A percentile compares a stretch with the other conserved stretches of the same genome.
These are phyloP conservation scores for Effrenium voratum DNA, from an alignment of 73 alveolate species.

Conservation along the genomic window DNA sequence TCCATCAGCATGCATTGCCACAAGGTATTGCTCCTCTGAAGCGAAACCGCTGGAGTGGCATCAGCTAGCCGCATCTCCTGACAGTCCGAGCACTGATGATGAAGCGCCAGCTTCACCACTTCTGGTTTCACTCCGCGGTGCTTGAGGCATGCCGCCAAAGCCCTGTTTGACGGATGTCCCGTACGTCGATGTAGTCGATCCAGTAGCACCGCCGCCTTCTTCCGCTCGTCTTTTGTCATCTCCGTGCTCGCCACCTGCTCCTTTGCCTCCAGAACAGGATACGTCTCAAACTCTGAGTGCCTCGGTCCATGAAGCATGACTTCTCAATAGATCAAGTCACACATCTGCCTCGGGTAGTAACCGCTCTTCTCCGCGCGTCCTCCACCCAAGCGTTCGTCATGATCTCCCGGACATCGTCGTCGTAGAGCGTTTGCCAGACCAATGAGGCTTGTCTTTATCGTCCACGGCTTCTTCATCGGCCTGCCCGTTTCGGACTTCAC, in stretches of 20 bases:
- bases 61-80: background rate
- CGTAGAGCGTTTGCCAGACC: too few species aligned
- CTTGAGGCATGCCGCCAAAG: background rate
- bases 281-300: background rate
- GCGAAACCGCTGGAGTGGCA: background rate
- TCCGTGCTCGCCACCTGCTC: background rate
- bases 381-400: background rate
- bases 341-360: background rate
- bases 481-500: background rate
- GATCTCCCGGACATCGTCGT: background rate
- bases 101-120: background rate
- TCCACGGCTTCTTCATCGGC: background rate
- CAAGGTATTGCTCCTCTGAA: background rate
- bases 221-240: background rate
- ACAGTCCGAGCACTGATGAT: background rate
- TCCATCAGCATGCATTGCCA: background rate
- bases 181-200: background rate
- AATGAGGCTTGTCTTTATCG: background rate
- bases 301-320: background rate
- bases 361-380: background rate
- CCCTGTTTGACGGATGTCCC: background rate
- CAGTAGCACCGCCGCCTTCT: background rate
- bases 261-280: background rate
- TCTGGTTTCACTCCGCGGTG: background rate
- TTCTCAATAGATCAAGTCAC: background rate